A percentile compares a stretch with the other conserved stretches of the same genome.
Evolutionary conservation across 257 asterid species (phyloP).

Genomic region (Nemophila menziesii): DNA sequence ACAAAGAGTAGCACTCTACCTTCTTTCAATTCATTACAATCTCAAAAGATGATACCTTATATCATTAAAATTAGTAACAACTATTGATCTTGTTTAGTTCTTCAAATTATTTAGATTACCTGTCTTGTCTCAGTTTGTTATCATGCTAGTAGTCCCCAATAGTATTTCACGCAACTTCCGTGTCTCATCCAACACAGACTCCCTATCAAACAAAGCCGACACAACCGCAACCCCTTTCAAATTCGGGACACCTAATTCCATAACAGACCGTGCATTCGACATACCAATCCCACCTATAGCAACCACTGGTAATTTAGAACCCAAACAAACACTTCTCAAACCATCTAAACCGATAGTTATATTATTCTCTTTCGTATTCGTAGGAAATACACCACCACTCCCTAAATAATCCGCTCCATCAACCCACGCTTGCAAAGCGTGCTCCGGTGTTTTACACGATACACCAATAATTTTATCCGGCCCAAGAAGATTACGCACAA

Average conservation of each 20-base stretch:
- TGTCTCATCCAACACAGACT: slow-evolving; percentile 46
- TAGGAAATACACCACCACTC: slow-evolving; percentile 82
- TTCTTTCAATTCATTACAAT: too few relatives aligned
- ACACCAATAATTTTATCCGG: slow-evolving; percentile 83
- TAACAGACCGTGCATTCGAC: slow-evolving; percentile 46
- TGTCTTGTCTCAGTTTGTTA: slow-evolving; percentile 6
- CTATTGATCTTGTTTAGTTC: background rate
- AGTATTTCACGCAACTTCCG: slow-evolving; percentile 32
- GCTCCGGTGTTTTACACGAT: slow-evolving; percentile 81
- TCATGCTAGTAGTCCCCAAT: slow-evolving; percentile 12
- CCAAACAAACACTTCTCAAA: slow-evolving; percentile 44
- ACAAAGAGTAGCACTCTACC: background rate
- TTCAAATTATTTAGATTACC: background rate
- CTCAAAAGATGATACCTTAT: too few relatives aligned
- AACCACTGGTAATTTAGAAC: slow-evolving; percentile 81
- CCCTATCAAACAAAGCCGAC: slow-evolving; percentile 76
- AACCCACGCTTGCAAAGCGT: slow-evolving; percentile 62
- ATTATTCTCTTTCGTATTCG: slow-evolving; percentile 75
- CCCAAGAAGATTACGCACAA: slow-evolving; percentile 69
- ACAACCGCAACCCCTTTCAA: slow-evolving; percentile 88
- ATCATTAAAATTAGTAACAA: background rate
- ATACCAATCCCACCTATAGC: slow-evolving; percentile 83
- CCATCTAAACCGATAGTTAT: slow-evolving; percentile 64
- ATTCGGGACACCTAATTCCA: slow-evolving; percentile 46
- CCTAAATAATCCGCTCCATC: slow-evolving; percentile 97